Conservation (phyloP, 169 alveolate species). For the Babesia ovis region DNA sequence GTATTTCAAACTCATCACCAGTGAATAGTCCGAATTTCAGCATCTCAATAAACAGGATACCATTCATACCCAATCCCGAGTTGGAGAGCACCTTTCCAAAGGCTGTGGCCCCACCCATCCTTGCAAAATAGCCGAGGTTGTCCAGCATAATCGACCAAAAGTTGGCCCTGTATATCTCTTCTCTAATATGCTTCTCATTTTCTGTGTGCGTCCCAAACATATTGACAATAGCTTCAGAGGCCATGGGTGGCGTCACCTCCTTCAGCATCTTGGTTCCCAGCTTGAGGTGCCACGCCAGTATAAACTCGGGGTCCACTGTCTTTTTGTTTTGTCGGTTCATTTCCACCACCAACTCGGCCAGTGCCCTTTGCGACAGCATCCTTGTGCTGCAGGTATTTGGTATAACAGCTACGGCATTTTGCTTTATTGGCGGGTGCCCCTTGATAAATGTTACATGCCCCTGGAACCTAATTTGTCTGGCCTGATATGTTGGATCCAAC, state of each 20-base stretch:
- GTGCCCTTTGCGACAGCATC: slow-evolving; percentile 22
- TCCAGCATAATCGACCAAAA: slow-evolving; percentile 73
- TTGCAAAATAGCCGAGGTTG: slow-evolving; percentile 72
- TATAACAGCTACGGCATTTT: slow-evolving; percentile 19
- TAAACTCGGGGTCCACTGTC: slow-evolving; percentile 61
- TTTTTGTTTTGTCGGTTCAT: slow-evolving; percentile 57
- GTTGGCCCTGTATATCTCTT: slow-evolving; percentile 53
- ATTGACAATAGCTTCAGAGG: slow-evolving; percentile 17
- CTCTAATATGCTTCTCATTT: slow-evolving; percentile 12
- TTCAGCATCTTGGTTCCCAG: slow-evolving; percentile 48
- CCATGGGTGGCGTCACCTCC: slow-evolving; percentile 10
- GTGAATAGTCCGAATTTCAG: slow-evolving; percentile 75
- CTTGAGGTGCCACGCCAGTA: slow-evolving; percentile 70
- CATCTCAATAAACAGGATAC: slow-evolving; percentile 68
- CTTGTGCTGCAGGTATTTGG: slow-evolving; percentile 64
- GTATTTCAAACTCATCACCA: slow-evolving; percentile 69
- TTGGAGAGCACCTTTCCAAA: slow-evolving; percentile 74
- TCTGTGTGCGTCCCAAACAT: slow-evolving; percentile 34
- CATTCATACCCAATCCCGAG: slow-evolving; percentile 62
- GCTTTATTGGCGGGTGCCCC: slow-evolving; percentile 41
- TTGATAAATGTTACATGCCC: slow-evolving; percentile 30
- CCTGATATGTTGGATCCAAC: slow-evolving; percentile 65
- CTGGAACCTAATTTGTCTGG: slow-evolving; percentile 54
- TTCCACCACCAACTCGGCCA: slow-evolving; percentile 58
- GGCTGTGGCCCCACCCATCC: slow-evolving; percentile 73